Evolutionary conservation across 2,329 filamentous ascomycete species (phyloP).

Genomic region (Cladobotryum mycophilum): DNA sequence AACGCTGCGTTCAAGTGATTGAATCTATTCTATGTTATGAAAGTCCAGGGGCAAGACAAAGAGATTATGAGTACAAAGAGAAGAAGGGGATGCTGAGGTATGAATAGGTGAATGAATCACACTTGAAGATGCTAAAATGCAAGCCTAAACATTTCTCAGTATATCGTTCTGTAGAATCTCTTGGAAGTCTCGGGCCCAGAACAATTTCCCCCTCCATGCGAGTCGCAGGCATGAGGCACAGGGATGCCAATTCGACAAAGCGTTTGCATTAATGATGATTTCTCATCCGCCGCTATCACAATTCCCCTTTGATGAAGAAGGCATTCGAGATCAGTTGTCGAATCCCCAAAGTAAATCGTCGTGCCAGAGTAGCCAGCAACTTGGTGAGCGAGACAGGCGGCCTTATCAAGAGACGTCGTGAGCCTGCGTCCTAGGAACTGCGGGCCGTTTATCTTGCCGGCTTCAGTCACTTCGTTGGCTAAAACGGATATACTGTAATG

Average conservation of each 20-base stretch:
- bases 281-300: slow-evolving; percentile 36
- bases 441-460: slow-evolving; percentile 38
- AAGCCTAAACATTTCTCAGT: slow-evolving; percentile 10
- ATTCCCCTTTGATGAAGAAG: slow-evolving; percentile 40
- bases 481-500: slow-evolving; percentile 28
- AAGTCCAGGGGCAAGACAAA: not conserved
- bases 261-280: slow-evolving; percentile 28
- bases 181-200: slow-evolving; percentile 39
- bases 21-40: not conserved
- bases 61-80: too few relatives aligned
- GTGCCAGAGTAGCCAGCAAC: slow-evolving; percentile 7
- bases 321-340: slow-evolving; percentile 50
- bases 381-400: slow-evolving; percentile 20
- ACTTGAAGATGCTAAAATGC: too few relatives aligned
- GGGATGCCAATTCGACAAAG: slow-evolving; percentile 31
- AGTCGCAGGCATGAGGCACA: slow-evolving; percentile 31
- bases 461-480: slow-evolving; percentile 37
- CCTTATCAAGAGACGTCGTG: slow-evolving; percentile 41
- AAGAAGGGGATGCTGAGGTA: too few relatives aligned
- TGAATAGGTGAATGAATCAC: too few relatives aligned
- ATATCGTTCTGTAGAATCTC: slow-evolving; percentile 33
- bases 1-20: not conserved
- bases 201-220: slow-evolving; percentile 16
- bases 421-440: slow-evolving; percentile 20
- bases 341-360: slow-evolving; percentile 51